These are phyloP conservation scores for Casuarina cunninghamiana DNA, from an alignment of 306 rosid genomes.

Conservation along the genomic window DNA sequence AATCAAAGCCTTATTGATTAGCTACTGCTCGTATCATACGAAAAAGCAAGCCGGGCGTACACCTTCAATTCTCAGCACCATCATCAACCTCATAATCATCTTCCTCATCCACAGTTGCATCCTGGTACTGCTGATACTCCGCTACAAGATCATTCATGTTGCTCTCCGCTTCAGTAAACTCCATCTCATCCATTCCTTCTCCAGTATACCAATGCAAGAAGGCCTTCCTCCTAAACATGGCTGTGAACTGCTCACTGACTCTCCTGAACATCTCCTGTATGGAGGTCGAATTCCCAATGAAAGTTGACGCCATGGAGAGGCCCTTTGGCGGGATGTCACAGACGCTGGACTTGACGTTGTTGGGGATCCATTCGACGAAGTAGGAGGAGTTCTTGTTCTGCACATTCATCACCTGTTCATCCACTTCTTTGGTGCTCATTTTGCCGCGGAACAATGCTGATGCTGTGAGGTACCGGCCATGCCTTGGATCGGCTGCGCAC, in stretches of 20 bases:
- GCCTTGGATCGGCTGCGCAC: slow-evolving; percentile 73
- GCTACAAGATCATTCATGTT: slow-evolving; percentile 86
- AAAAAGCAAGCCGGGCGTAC: slow-evolving; percentile 30
- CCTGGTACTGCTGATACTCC: slow-evolving; percentile 80
- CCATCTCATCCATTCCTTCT: slow-evolving; percentile 84
- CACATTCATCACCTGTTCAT: slow-evolving; percentile 61
- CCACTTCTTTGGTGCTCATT: slow-evolving; percentile 66
- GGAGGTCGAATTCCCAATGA: slow-evolving; percentile 74
- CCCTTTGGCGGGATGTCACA: slow-evolving; percentile 74
- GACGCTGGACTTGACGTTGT: slow-evolving; percentile 76
- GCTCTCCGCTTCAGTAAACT: slow-evolving; percentile 70
- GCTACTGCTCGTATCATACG: slow-evolving; percentile 31
- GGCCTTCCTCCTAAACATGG: slow-evolving; percentile 82
- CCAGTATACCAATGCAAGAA: slow-evolving; percentile 86
- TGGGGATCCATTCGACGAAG: slow-evolving; percentile 82
- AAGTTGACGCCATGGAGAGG: slow-evolving; percentile 65
- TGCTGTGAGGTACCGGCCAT: slow-evolving; percentile 74
- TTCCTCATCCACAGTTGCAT: slow-evolving; percentile 49
- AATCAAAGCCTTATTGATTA: slow-evolving; percentile 7
- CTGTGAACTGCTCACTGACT: slow-evolving; percentile 77
- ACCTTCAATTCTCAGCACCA: slow-evolving; percentile 44
- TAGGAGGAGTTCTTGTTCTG: slow-evolving; percentile 76
- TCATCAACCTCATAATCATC: slow-evolving; percentile 43
- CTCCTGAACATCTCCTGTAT: slow-evolving; percentile 82
- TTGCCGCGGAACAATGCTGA: slow-evolving; percentile 79